These are phyloP conservation scores for Boletellus sp. DNA, from an alignment of 768 basidiomycete genomes.

Conservation along the genomic window DNA sequence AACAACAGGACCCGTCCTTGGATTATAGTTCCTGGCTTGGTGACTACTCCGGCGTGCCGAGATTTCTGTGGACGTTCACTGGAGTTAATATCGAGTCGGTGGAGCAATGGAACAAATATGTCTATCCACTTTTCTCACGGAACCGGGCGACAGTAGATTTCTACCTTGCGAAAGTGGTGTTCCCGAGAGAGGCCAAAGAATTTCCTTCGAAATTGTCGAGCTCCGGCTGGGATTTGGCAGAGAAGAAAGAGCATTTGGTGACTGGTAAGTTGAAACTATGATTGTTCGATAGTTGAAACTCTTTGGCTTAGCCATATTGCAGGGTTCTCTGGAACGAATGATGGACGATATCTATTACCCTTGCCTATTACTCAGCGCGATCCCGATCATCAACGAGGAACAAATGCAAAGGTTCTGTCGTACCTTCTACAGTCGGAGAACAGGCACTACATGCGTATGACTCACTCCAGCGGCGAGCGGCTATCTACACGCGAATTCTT, in stretches of 20 bases:
- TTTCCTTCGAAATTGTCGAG: constrained; percentile 47
- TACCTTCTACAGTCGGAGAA: constrained; percentile 35
- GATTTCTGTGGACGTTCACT: constrained; percentile 27
- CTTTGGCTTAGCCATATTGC: not conserved
- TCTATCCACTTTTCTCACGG: constrained; percentile 32
- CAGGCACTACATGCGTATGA: constrained; percentile 25
- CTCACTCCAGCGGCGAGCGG: constrained; percentile 10
- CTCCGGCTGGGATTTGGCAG: constrained; percentile 52
- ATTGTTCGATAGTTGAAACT: not conserved
- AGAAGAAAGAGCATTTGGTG: constrained; percentile 20
- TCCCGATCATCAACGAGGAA: constrained; percentile 18
- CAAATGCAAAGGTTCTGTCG: constrained; percentile 38
- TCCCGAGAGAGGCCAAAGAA: constrained; percentile 48
- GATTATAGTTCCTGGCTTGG: constrained; percentile 43
- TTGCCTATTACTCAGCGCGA: constrained; percentile 24
- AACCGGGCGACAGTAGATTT: constrained; percentile 44
- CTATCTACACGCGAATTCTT: constrained; percentile 26
- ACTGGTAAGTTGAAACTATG: constrained; percentile 4
- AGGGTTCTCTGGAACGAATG: constrained; percentile 55
- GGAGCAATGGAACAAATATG: constrained; percentile 21
- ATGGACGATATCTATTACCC: constrained; percentile 33
- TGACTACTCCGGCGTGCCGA: constrained; percentile 23
- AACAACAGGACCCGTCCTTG: constrained; percentile 37
- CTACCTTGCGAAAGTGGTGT: constrained; percentile 43
- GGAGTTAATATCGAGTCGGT: constrained; percentile 43